These are phyloP conservation scores for Vachellia pachyceras DNA, from an alignment of 306 rosid genomes.

Conservation along the genomic window DNA sequence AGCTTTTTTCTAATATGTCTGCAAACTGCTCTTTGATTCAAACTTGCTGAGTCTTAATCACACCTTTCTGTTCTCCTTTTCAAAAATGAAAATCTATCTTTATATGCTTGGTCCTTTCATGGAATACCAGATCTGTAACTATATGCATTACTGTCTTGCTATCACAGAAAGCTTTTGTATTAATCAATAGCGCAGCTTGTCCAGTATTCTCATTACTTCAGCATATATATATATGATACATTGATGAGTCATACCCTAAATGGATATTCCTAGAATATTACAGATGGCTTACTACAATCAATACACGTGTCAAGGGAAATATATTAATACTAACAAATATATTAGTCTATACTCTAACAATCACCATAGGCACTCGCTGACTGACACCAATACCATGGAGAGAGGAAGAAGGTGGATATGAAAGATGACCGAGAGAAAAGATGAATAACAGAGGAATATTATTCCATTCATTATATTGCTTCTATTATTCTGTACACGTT, in stretches of 20 bases:
- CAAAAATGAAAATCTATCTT: background rate
- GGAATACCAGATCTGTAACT: background rate
- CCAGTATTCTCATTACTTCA: too few relatives aligned
- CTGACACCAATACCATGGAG: background rate
- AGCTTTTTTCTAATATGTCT: background rate
- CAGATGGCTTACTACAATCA: too few relatives aligned
- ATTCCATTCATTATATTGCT: background rate
- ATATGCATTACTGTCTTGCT: background rate
- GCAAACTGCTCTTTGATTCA: background rate
- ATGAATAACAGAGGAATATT: background rate
- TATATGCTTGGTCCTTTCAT: background rate
- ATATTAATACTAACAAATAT: too few relatives aligned
- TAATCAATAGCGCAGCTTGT: too few relatives aligned
- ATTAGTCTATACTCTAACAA: too few relatives aligned
- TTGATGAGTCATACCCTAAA: too few relatives aligned
- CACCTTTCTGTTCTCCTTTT: background rate
- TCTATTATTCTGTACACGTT: background rate
- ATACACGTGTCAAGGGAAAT: too few relatives aligned
- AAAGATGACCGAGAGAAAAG: background rate
- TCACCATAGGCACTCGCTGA: background rate
- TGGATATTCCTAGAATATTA: too few relatives aligned
- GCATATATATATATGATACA: too few relatives aligned
- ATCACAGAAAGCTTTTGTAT: too few relatives aligned
- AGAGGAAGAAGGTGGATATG: background rate
- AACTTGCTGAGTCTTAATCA: background rate